Base-by-base conservation (phyloP, 768 basidiomycete genomes). In the Suillus ampliporus region DNA sequence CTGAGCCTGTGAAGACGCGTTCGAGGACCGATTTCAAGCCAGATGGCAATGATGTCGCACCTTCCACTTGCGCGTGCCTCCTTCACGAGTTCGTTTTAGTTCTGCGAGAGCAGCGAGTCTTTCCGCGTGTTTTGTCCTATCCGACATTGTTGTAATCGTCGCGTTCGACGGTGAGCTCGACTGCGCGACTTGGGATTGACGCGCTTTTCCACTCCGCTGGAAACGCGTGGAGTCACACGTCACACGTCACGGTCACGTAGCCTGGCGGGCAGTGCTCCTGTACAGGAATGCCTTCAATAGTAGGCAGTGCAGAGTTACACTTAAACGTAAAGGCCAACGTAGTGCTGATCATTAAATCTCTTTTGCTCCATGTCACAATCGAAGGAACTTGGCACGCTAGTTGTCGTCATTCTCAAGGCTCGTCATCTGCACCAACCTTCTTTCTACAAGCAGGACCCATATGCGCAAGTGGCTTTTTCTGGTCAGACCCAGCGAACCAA, bases 391-490 rank as follows among this genome's bases (percentile, higher is more conserved):
- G 95, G 95, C 17, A 96, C 92, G 9, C 82, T 97, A 58, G 85
- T 95, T 61, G 83, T 94, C 37, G 91, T 96, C 47, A 84, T 96
- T 19, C 84, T 96, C 67, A 94, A 95, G 76, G 94, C 91, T 5
- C 84, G 84, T 64, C 89, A 97, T 70, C 82, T 97, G 23, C 90
- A 96, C 78, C 90, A 89, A 57, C 91, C 91, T 67, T 87, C 85
- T 8, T 90, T 97, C 71, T 90, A 91, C 75, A 98, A 97, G 74
- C 95, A 97, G 72, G 92, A 96, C 75, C 94, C 91, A 1, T 97
- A 89, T 72, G 89, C 88, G 4, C 83, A 90, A 65, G 80, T 87
- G 7, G 78, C 80, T 3, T 76, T 95, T 62, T 76, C 80, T 74
- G 86, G 87, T 43, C 78, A 79, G 19, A 87, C 84, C 57, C 86